These are phyloP conservation scores for Beauveria sp. DNA, from an alignment of 2,329 filamentous ascomycete species.

Conservation along the genomic window DNA sequence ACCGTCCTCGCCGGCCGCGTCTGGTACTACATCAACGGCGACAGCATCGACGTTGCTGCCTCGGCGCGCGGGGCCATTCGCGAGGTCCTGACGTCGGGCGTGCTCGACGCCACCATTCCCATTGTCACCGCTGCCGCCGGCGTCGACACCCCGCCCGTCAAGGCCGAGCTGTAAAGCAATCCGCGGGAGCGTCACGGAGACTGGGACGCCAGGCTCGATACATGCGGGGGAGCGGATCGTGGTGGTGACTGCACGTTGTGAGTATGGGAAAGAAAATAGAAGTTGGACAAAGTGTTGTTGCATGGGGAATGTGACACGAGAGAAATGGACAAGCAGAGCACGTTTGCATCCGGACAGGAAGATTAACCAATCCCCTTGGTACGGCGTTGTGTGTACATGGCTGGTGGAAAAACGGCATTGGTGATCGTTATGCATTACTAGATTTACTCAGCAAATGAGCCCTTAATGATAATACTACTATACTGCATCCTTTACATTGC, in stretches of 20 bases:
- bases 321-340: not conserved
- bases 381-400: not conserved
- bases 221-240: too few relatives aligned
- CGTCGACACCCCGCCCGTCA: constrained; percentile 20
- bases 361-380: not conserved
- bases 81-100: constrained; percentile 19
- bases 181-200: not conserved
- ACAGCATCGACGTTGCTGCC: constrained; percentile 47
- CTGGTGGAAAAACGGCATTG: not conserved
- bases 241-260: too few relatives aligned
- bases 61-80: constrained; percentile 25
- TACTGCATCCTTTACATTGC: not conserved
- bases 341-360: not conserved
- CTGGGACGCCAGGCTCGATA: too few relatives aligned
- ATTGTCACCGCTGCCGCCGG: constrained; percentile 19
- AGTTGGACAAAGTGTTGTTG: not conserved
- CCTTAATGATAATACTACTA: constrained; percentile 9
- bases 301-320: not conserved
- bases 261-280: too few relatives aligned
- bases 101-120: constrained; percentile 20
- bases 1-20: constrained; percentile 73
- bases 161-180: constrained; percentile 26
- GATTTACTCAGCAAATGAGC: not conserved
- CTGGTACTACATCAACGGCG: constrained; percentile 92
- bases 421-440: constrained; percentile 2